Base-by-base conservation (phyloP, 495 filamentous ascomycete genomes). In the Annulohypoxylon nitens region DNA sequence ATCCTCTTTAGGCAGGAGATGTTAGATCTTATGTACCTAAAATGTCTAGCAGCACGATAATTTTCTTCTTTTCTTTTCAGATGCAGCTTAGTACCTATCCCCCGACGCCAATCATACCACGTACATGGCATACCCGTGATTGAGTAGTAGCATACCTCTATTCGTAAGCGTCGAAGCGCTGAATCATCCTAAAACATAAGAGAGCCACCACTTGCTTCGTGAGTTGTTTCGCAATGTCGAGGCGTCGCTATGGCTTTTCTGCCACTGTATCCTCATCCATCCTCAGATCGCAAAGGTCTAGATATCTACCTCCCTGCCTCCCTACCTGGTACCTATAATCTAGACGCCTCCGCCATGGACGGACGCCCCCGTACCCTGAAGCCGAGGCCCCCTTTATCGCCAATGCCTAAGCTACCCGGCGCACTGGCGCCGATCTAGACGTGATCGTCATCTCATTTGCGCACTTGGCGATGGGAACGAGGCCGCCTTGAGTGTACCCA, bases 1-100 rank as follows among this genome's bases (percentile, higher is more conserved):
- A 64, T n/a, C 39, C 60, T 37, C 65, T 47, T 50, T 61, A 39
- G 30, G 33, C 65, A 37, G 65, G 71, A 74, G 65, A 61, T 48
- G 55, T 67, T 50, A 43, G 11, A 43, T 43, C 12, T 4, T 14
- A 43, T 14, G 14, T 43, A 2, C 12, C 4, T 43, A 14, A 4
- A 43, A 14, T 43, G 14, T 14, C 39, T 48, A 25, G 41, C 53
- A 47, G 25, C 53, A 53, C 26, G 26, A 60, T n/a, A 30, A 37
- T 36, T 23, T 30, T 6, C 30, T 30, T 30, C 30, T 54, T 66
- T 61, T 54, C 11, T 43, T 47, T 47, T 47, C 43, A 61, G 60
- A 45, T n/a, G 18, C 61, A 45, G 43, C 64, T 33, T 47, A 53
- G 51, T 39, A 16, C 20, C 8, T 12, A 39, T 7, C 30, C 30